These are phyloP conservation scores for Arabidopsis thaliana DNA, from an alignment of 345 rosid genomes.

Conservation along the genomic window DNA sequence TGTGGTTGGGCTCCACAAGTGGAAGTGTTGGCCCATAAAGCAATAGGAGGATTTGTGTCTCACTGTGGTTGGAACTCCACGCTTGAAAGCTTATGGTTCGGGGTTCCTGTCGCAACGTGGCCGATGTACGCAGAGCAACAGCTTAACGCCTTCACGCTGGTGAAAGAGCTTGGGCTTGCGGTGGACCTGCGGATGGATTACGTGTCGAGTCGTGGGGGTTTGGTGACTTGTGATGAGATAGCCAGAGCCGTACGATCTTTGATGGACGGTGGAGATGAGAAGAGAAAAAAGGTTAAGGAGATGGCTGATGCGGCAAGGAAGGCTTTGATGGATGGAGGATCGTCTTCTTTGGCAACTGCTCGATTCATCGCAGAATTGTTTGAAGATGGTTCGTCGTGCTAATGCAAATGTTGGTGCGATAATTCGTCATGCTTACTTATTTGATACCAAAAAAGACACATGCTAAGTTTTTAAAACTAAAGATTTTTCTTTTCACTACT, in stretches of 20 bases:
- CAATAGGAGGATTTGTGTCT: slow-evolving; percentile 58
- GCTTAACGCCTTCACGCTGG: slow-evolving; percentile 53
- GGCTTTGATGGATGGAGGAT: slow-evolving; percentile 43
- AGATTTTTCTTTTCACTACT: not conserved
- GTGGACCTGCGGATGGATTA: slow-evolving; percentile 52
- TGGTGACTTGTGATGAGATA: slow-evolving; percentile 52
- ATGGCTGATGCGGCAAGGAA: slow-evolving; percentile 43
- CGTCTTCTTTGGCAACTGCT: slow-evolving; percentile 48
- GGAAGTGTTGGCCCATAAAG: slow-evolving; percentile 48
- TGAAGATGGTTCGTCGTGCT: not conserved
- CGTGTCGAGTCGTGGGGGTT: slow-evolving; percentile 22
- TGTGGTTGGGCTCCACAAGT: slow-evolving; percentile 58
- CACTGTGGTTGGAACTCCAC: slow-evolving; percentile 68
- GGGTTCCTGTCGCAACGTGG: slow-evolving; percentile 54
- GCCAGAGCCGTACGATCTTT: slow-evolving; percentile 39
- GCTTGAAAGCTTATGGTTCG: slow-evolving; percentile 61
- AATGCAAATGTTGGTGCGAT: not conserved
- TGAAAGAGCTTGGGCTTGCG: slow-evolving; percentile 49
- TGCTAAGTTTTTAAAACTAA: too few relatives aligned
- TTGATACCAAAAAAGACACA: not conserved
- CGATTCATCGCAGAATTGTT: slow-evolving; percentile 44
- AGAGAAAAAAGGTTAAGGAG: slow-evolving; percentile 45
- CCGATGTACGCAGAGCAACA: slow-evolving; percentile 64
- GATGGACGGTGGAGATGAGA: slow-evolving; percentile 34
- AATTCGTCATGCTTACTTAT: not conserved